phyloP scores from a whole-genome alignment of 106 monocot species.

The Hemerocallis citrina region DNA sequence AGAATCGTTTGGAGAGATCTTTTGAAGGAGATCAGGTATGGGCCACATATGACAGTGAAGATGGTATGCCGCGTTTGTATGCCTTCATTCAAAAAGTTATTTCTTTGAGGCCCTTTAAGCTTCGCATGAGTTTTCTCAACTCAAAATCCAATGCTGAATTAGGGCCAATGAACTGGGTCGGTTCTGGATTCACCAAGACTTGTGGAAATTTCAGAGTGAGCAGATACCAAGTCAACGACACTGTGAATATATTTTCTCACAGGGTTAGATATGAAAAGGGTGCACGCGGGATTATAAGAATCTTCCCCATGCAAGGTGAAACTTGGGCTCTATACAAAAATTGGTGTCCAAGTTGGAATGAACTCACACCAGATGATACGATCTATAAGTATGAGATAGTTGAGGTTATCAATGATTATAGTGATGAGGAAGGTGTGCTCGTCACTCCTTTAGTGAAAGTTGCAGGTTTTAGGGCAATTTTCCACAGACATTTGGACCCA shows the following conservation, averaged over 20 bases:
- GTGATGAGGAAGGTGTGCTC: conserved; percentile 38
- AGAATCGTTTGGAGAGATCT: conserved; percentile 31
- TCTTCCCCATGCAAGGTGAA: conserved; percentile 66
- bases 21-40: conserved; percentile 44
- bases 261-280: conserved; percentile 54
- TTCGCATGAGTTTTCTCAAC: conserved; percentile 51
- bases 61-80: conserved; percentile 62
- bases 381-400: conserved; percentile 77
- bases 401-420: conserved; percentile 58
- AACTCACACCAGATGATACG: conserved; percentile 51
- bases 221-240: conserved; percentile 36
- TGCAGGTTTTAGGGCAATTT: conserved; percentile 63
- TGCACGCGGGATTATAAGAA: conserved; percentile 50
- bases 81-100: conserved; percentile 44
- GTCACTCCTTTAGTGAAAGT: conserved; percentile 62
- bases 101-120: conserved; percentile 44
- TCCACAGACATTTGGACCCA: conserved; percentile 42
- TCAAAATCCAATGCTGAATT: conserved; percentile 41
- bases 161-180: conserved; percentile 43
- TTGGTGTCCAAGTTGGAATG: conserved; percentile 70
- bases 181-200: conserved; percentile 44
- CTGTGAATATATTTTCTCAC: conserved; percentile 77
- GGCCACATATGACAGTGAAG: conserved; percentile 56
- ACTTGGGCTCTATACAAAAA: conserved; percentile 79
- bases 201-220: conserved; percentile 58